phyloP scores from a whole-genome alignment of 352 stramenopile genomes.

The Pythium dissotocum region DNA sequence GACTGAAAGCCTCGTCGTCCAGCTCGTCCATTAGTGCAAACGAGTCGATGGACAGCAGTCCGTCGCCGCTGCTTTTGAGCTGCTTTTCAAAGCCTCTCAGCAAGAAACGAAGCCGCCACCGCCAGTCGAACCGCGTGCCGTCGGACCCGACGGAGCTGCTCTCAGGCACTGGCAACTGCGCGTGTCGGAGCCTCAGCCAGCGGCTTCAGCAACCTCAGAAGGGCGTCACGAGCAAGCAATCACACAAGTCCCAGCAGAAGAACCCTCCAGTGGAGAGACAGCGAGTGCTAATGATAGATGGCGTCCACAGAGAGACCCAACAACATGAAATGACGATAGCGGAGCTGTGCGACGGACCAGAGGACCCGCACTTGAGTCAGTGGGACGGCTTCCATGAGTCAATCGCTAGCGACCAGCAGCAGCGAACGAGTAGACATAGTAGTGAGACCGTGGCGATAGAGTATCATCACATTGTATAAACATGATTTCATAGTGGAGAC shows the following conservation, averaged over 20 bases:
- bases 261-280: neutral
- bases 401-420: neutral
- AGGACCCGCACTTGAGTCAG: neutral
- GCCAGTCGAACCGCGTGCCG: neutral
- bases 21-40: neutral
- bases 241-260: neutral
- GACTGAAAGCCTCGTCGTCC: neutral
- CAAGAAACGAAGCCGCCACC: neutral
- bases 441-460: neutral
- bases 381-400: neutral
- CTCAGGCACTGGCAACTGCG: conserved; percentile 23
- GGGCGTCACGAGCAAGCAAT: neutral
- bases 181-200: conserved; percentile 45
- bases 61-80: neutral
- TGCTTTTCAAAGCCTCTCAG: neutral
- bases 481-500: neutral
- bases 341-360: neutral
- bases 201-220: conserved; percentile 24
- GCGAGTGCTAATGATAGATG: neutral
- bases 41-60: neutral
- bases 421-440: neutral
- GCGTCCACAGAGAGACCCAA: neutral
- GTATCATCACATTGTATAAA: neutral
- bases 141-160: conserved; percentile 20
- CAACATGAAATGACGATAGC: neutral